Evolutionary conservation across 495 filamentous ascomycete species (phyloP).

Genomic region (Bacidia gigantensis): DNA sequence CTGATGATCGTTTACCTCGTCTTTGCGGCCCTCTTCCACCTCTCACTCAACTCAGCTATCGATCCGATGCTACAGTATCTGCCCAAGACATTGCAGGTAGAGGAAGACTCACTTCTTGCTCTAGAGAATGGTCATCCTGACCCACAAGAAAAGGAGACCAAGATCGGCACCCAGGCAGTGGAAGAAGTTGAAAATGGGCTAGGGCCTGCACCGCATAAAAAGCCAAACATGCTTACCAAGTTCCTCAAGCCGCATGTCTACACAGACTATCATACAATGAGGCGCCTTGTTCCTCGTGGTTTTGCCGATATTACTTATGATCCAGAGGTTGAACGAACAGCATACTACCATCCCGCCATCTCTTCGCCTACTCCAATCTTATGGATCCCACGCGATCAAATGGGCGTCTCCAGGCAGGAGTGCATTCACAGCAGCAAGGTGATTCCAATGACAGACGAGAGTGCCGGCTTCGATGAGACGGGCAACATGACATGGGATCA

Average conservation of each 20-base stretch:
- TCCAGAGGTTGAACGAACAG: slow-evolving; percentile 46
- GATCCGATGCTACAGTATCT: slow-evolving; percentile 71
- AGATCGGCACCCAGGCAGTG: slow-evolving; percentile 14
- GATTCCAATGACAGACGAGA: slow-evolving; percentile 73
- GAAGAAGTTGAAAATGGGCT: slow-evolving; percentile 6
- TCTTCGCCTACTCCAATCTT: slow-evolving; percentile 50
- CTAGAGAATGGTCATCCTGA: slow-evolving; percentile 23
- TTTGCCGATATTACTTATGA: slow-evolving; percentile 39
- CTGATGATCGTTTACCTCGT: slow-evolving; percentile 73
- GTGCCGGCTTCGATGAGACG: slow-evolving; percentile 66
- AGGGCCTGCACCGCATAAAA: slow-evolving; percentile 26
- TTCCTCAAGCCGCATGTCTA: slow-evolving; percentile 73
- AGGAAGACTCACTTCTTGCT: slow-evolving; percentile 51
- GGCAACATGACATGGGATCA: slow-evolving; percentile 64
- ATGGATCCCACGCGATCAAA: slow-evolving; percentile 69
- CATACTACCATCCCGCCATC: slow-evolving; percentile 67
- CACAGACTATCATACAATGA: slow-evolving; percentile 54
- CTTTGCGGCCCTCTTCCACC: slow-evolving; percentile 69
- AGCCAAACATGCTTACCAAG: slow-evolving; percentile 46
- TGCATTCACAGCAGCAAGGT: slow-evolving; percentile 53
- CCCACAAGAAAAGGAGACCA: slow-evolving; percentile 20
- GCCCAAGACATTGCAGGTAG: slow-evolving; percentile 47
- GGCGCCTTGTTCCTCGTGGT: slow-evolving; percentile 52
- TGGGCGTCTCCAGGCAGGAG: slow-evolving; percentile 69
- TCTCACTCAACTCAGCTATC: slow-evolving; percentile 66